A percentile compares a stretch with the other conserved stretches of the same genome.
phyloP scores from a whole-genome alignment of 495 filamentous ascomycete genomes.

The Aspergillus hancockii region DNA sequence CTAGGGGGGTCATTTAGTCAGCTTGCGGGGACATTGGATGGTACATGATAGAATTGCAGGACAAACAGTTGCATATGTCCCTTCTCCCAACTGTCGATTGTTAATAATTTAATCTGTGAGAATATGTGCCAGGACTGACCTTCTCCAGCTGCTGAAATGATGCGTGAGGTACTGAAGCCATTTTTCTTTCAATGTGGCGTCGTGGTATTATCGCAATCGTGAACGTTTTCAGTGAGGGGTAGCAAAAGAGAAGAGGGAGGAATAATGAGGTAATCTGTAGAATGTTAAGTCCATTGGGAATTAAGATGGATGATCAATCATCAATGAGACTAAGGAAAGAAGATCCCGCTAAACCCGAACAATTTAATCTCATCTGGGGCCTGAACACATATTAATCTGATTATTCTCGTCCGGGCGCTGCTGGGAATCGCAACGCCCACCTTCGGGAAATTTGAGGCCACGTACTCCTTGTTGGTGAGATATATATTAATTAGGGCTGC shows the following conservation, averaged over 20 bases:
- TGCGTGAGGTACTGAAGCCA: conserved; percentile 52
- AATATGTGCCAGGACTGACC: conserved; percentile 27
- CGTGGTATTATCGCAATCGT: neutral
- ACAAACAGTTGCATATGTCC: conserved; percentile 95
- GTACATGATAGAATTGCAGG: conserved; percentile 5
- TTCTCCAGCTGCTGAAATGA: conserved; percentile 99
- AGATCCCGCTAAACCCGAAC: neutral
- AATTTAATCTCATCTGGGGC: neutral
- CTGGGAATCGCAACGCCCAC: neutral
- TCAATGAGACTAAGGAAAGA: neutral
- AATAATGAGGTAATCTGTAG: neutral
- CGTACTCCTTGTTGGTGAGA: neutral
- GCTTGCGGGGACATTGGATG: neutral
- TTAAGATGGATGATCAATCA: too few relatives aligned
- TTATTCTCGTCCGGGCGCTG: neutral
- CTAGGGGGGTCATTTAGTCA: conserved; percentile 41
- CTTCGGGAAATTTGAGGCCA: neutral
- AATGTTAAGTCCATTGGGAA: neutral
- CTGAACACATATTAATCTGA: neutral
- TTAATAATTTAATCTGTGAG: neutral
- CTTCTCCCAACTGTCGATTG: conserved; percentile 74
- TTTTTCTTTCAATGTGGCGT: neutral
- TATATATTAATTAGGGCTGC: neutral
- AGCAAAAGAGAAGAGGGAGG: neutral
- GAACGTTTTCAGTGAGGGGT: neutral